These are phyloP conservation scores for Malus hybrid DNA, from an alignment of 331 rosid species.

Conservation along the genomic window DNA sequence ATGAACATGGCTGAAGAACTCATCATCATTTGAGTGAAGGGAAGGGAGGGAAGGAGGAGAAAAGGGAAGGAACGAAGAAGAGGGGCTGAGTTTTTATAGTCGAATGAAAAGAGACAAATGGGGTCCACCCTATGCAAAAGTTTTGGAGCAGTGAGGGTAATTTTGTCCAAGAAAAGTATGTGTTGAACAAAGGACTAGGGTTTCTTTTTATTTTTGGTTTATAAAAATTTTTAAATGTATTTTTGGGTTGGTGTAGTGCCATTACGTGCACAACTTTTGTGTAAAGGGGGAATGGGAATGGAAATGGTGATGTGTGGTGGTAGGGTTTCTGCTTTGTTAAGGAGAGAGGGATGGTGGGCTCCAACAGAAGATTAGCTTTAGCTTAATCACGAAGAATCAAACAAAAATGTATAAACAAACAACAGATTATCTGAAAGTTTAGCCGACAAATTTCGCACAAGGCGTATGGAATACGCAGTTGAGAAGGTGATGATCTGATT, in stretches of 20 bases:
- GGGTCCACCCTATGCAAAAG: slow-evolving; percentile 33
- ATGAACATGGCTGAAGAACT: slow-evolving; percentile 22
- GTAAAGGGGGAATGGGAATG: slow-evolving; percentile 20
- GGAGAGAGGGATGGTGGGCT: not conserved
- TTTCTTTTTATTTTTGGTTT: not conserved
- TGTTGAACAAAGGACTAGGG: not conserved
- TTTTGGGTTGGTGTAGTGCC: slow-evolving; percentile 9
- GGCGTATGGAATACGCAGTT: slow-evolving; percentile 23
- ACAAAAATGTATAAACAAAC: slow-evolving; percentile 21
- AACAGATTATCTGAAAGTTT: slow-evolving; percentile 20
- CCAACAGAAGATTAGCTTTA: slow-evolving; percentile 41
- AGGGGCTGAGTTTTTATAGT: slow-evolving; percentile 35
- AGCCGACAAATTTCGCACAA: slow-evolving; percentile 11
- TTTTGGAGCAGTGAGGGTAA: slow-evolving; percentile 26
- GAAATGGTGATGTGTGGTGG: slow-evolving; percentile 18
- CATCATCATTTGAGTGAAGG: slow-evolving; percentile 14
- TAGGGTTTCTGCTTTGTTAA: not conserved
- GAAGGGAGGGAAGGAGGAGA: slow-evolving; percentile 31
- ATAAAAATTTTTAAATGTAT: not conserved
- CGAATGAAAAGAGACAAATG: not conserved
- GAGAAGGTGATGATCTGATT: not conserved
- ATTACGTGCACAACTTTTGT: slow-evolving; percentile 31
- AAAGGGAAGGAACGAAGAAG: slow-evolving; percentile 64
- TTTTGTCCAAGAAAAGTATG: slow-evolving; percentile 13
- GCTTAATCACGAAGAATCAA: slow-evolving; percentile 94